Percentiles rank a stretch among this genome's conserved stretches.
Evolutionary conservation across 2,329 filamentous ascomycete genomes (phyloP).

Genomic region (Camptophora hylomeconis): DNA sequence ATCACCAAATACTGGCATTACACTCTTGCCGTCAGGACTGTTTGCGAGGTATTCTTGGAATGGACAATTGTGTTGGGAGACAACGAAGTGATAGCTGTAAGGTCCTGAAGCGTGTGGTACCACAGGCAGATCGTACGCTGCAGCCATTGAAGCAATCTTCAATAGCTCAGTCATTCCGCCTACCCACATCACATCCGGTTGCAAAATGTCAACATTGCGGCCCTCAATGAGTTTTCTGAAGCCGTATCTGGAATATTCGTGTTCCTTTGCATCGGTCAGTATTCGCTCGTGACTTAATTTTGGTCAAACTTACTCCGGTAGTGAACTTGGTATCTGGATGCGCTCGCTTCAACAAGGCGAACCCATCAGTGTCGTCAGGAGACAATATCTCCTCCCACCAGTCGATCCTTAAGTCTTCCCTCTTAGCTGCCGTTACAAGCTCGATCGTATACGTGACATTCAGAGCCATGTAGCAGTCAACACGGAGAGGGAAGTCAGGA

Average conservation of each 20-base stretch:
- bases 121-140: slow-evolving; percentile 87
- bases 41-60: slow-evolving; percentile 96
- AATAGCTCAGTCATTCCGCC: slow-evolving; percentile 85
- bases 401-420: slow-evolving; percentile 73
- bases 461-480: slow-evolving; percentile 95
- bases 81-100: slow-evolving; percentile 92
- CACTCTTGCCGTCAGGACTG: slow-evolving; percentile 78
- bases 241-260: slow-evolving; percentile 87
- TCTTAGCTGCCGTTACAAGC: slow-evolving; percentile 68
- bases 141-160: slow-evolving; percentile 75
- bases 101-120: slow-evolving; percentile 90
- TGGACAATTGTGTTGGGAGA: slow-evolving; percentile 82
- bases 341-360: slow-evolving; percentile 76
- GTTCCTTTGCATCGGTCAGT: slow-evolving; percentile 40
- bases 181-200: slow-evolving; percentile 96
- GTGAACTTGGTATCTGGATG: slow-evolving; percentile 89
- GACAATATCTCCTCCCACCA: slow-evolving; percentile 96
- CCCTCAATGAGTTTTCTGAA: slow-evolving; percentile 90
- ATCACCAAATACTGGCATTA: slow-evolving; percentile 83
- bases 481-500: slow-evolving; percentile 82
- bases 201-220: slow-evolving; percentile 84
- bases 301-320: slow-evolving; percentile 42
- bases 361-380: slow-evolving; percentile 85
- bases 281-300: not conserved
- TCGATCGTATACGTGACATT: slow-evolving; percentile 90